Percentiles rank a stretch among this genome's conserved stretches.
Evolutionary conservation across 2,329 filamentous ascomycete genomes (phyloP).

Genomic region (Aspergillus chevalieri): DNA sequence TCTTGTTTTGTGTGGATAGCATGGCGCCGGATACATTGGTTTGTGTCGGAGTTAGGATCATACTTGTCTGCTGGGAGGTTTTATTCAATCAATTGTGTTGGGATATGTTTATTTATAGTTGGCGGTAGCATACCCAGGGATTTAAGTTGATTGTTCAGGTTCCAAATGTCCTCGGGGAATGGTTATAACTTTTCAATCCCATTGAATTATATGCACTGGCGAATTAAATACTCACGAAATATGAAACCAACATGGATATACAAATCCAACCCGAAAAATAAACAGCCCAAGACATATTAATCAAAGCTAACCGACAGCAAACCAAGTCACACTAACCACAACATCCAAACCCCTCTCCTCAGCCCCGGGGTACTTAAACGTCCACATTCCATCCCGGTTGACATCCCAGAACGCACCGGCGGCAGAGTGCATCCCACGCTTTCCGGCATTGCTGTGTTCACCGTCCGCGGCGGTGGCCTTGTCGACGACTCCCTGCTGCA

Average conservation of each 20-base stretch:
- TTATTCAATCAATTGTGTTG: no score
- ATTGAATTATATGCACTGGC: background rate
- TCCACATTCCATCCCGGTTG: constrained; percentile 50
- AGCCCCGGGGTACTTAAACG: constrained; percentile 44
- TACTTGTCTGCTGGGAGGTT: background rate
- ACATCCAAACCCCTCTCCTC: constrained; percentile 44
- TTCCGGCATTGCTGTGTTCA: constrained; percentile 60
- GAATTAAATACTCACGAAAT: background rate
- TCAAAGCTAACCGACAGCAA: constrained; percentile 28
- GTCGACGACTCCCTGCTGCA: constrained; percentile 69
- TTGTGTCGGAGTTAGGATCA: background rate
- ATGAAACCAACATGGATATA: constrained; percentile 1
- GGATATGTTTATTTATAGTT: background rate
- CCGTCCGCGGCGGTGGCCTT: constrained; percentile 50
- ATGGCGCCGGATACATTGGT: constrained; percentile 16
- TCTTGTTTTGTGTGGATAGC: constrained; percentile 15
- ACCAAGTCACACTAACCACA: constrained; percentile 46
- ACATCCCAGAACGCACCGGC: constrained; percentile 48
- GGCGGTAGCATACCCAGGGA: no score
- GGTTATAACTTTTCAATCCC: background rate
- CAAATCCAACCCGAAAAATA: constrained; percentile 1
- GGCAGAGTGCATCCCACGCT: constrained; percentile 61
- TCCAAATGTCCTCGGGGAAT: background rate
- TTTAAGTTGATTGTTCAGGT: no score
- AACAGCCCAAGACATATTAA: background rate